phyloP scores from a whole-genome alignment of 441 rosid genomes.

The Adansonia gregorii region DNA sequence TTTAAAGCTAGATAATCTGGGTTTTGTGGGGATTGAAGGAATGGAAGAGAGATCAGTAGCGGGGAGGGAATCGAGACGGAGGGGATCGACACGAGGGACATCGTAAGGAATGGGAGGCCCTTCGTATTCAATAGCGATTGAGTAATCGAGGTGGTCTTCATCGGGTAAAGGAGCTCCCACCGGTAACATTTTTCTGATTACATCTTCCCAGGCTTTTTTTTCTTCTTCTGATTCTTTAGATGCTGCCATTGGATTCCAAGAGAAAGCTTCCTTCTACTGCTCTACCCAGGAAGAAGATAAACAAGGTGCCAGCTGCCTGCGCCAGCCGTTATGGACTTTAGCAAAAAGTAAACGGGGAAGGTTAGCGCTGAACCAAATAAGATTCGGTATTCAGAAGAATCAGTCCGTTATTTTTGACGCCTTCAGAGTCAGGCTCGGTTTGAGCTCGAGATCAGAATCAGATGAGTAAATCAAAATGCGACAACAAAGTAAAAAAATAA shows the following conservation, averaged over 20 bases:
- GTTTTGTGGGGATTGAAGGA: slow-evolving; percentile 37
- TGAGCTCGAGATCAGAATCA: background rate
- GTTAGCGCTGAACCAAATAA: slow-evolving; percentile 3
- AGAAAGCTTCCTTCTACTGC: background rate
- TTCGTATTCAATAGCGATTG: slow-evolving; percentile 56
- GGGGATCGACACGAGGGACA: slow-evolving; percentile 54
- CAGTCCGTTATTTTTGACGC: slow-evolving; percentile 15
- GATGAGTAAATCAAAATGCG: background rate
- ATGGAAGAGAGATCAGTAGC: slow-evolving; percentile 31
- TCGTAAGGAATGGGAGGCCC: slow-evolving; percentile 53
- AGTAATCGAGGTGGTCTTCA: slow-evolving; percentile 62
- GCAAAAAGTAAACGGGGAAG: slow-evolving; percentile 26
- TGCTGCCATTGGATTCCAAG: background rate
- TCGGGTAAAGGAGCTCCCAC: slow-evolving; percentile 60
- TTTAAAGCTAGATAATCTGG: slow-evolving; percentile 35
- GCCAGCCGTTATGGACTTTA: slow-evolving; percentile 12
- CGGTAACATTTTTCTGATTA: slow-evolving; percentile 50
- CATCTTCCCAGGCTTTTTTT: slow-evolving; percentile 44
- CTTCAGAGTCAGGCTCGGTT: background rate
- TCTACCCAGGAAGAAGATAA: background rate
- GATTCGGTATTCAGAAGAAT: background rate
- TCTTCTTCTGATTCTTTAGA: slow-evolving; percentile 33
- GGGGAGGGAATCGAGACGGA: slow-evolving; percentile 31
- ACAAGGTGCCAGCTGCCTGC: background rate
- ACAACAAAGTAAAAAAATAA: background rate